These are phyloP conservation scores for Coniella vitis DNA, from an alignment of 2,329 filamentous ascomycete species.

Conservation along the genomic window DNA sequence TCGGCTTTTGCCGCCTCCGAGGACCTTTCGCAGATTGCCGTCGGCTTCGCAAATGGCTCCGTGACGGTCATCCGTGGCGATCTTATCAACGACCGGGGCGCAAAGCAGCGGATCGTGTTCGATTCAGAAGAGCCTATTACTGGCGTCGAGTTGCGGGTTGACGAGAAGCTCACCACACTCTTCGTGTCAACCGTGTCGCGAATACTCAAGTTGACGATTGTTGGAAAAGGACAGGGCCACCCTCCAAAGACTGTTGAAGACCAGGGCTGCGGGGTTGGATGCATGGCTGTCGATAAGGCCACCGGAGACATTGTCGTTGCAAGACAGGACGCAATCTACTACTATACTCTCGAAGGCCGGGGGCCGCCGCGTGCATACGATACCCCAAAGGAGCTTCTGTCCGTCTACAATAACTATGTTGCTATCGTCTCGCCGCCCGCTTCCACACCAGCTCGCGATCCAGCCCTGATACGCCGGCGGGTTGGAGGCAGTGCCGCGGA, in stretches of 20 bases:
- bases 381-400: constrained; percentile 75
- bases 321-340: constrained; percentile 91
- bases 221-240: constrained; percentile 82
- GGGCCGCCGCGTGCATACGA: constrained; percentile 89
- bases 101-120: constrained; percentile 88
- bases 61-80: constrained; percentile 93
- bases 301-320: constrained; percentile 86
- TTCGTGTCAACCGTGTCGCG: constrained; percentile 89
- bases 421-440: constrained; percentile 74
- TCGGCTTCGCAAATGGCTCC: constrained; percentile 92
- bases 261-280: constrained; percentile 82
- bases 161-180: constrained; percentile 61
- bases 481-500: constrained; percentile 70
- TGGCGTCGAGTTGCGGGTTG: constrained; percentile 69
- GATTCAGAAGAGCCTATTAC: constrained; percentile 96
- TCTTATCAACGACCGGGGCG: constrained; percentile 88
- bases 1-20: constrained; percentile 83
- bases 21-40: constrained; percentile 85
- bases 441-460: constrained; percentile 43
- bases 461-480: constrained; percentile 58
- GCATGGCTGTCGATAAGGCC: constrained; percentile 79
- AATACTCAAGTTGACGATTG: constrained; percentile 79
- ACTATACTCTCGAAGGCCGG: constrained; percentile 78
- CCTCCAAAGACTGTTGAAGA: constrained; percentile 86
- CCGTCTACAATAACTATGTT: constrained; percentile 77